Evolutionary conservation across 2,329 filamentous ascomycete species (phyloP).

Genomic region (Lasiodiplodia hormozganensis): DNA sequence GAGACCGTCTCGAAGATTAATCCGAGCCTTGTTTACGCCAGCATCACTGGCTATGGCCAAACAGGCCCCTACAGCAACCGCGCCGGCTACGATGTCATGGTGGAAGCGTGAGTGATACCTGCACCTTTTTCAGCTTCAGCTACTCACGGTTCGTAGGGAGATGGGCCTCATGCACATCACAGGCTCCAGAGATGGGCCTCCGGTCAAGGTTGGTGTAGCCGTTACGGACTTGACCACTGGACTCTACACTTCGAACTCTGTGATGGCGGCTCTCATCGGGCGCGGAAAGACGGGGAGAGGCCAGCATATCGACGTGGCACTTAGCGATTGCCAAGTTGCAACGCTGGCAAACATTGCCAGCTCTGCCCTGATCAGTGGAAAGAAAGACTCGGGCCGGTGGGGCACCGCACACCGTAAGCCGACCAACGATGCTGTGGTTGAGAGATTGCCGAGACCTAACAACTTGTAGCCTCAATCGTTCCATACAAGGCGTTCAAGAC

Average conservation of each 20-base stretch:
- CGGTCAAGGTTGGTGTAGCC: slow-evolving; percentile 96
- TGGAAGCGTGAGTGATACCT: slow-evolving; percentile 70
- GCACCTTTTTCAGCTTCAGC: neutral
- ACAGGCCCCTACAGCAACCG: slow-evolving; percentile 87
- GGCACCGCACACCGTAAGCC: slow-evolving; percentile 88
- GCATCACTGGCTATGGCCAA: slow-evolving; percentile 96
- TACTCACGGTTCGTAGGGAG: slow-evolving; percentile 58
- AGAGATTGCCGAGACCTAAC: slow-evolving; percentile 30
- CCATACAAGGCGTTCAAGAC: slow-evolving; percentile 86
- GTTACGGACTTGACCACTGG: slow-evolving; percentile 97
- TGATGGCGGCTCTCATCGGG: slow-evolving; percentile 90
- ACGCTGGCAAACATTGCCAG: slow-evolving; percentile 95
- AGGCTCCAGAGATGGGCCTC: slow-evolving; percentile 82
- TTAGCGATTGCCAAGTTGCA: slow-evolving; percentile 94
- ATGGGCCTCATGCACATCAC: slow-evolving; percentile 99
- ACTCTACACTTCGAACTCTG: slow-evolving; percentile 91
- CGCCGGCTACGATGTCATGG: slow-evolving; percentile 98
- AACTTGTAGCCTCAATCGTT: slow-evolving; percentile 83
- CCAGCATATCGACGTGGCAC: slow-evolving; percentile 88
- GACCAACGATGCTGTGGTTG: slow-evolving; percentile 27
- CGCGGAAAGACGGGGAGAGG: slow-evolving; percentile 77
- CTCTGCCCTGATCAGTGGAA: slow-evolving; percentile 84
- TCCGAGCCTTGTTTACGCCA: slow-evolving; percentile 87
- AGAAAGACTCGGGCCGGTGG: slow-evolving; percentile 90
- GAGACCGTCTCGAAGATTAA: slow-evolving; percentile 81